A percentile compares a stretch with the other conserved stretches of the same genome.
Conservation (phyloP, 257 asterid genomes). For the Sherardia arvensis region DNA sequence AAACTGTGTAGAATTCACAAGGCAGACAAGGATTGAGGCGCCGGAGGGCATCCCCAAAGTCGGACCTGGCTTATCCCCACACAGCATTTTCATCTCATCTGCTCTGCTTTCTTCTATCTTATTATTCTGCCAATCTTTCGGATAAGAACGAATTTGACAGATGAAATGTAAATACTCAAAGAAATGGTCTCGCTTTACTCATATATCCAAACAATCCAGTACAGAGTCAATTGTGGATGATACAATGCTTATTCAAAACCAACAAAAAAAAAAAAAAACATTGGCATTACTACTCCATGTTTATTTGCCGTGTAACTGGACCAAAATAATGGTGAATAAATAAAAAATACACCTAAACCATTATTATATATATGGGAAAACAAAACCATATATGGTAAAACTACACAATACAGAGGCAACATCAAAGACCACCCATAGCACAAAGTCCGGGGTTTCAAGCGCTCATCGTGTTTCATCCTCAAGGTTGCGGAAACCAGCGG, state of each 20-base stretch:
- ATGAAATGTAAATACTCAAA: no score
- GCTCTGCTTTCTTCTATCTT: no score
- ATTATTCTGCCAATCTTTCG: no score
- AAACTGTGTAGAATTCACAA: no score
- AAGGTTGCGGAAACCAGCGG: slow-evolving; percentile 95
- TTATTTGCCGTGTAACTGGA: slow-evolving; percentile 8
- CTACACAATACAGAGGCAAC: not conserved
- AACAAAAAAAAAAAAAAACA: not conserved
- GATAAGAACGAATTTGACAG: no score
- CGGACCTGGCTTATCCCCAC: slow-evolving; percentile 12
- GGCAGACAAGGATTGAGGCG: no score
- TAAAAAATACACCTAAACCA: not conserved
- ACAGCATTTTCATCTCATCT: no score
- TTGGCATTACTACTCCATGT: not conserved
- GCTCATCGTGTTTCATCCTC: slow-evolving; percentile 86
- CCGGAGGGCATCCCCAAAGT: not conserved
- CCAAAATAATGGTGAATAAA: not conserved
- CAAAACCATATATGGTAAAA: not conserved
- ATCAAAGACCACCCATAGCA: not conserved
- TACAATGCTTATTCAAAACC: slow-evolving; percentile 1
- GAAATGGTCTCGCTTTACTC: not conserved
- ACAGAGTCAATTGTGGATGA: not conserved
- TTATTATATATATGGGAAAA: not conserved
- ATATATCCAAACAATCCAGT: not conserved
- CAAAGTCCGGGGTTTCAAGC: no score